phyloP scores from a whole-genome alignment of 2,329 filamentous ascomycete species.

The Leptodontidium sp. region DNA sequence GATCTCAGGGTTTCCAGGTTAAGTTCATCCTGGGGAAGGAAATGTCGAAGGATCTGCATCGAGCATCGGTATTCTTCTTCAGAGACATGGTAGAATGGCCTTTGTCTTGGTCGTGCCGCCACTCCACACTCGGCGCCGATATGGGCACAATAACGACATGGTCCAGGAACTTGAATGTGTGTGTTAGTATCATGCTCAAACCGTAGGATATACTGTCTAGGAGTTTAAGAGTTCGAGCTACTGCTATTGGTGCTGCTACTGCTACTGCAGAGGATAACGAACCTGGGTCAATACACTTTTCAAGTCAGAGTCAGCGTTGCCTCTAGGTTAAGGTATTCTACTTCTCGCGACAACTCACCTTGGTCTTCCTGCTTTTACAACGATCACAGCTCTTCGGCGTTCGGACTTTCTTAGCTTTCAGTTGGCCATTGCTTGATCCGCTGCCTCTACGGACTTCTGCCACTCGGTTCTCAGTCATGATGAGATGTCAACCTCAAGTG shows the following conservation, averaged over 20 bases:
- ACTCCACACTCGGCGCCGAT: conserved; percentile 35
- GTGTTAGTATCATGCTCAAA: not conserved
- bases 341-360: conserved; percentile 21
- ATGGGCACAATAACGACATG: conserved; percentile 36
- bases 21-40: conserved; percentile 33
- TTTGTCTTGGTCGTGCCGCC: conserved; percentile 29
- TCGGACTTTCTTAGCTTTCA: conserved; percentile 31
- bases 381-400: conserved; percentile 37
- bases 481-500: not conserved
- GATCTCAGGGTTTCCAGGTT: conserved; percentile 28
- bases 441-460: conserved; percentile 22
- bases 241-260: not conserved
- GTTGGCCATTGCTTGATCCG: conserved; percentile 12
- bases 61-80: conserved; percentile 38
- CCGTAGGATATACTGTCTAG: not conserved
- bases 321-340: not conserved
- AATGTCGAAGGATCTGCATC: conserved; percentile 34
- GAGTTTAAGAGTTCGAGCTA: not conserved
- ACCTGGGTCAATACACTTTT: conserved; percentile 36
- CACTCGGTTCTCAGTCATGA: conserved; percentile 28
- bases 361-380: conserved; percentile 36
- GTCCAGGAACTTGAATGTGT: conserved; percentile 29
- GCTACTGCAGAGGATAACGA: not conserved
- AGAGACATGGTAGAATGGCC: conserved; percentile 38
- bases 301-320: not conserved